phyloP scores from a whole-genome alignment of 164 flowering plant genomes.

The Sextonia rubra region DNA sequence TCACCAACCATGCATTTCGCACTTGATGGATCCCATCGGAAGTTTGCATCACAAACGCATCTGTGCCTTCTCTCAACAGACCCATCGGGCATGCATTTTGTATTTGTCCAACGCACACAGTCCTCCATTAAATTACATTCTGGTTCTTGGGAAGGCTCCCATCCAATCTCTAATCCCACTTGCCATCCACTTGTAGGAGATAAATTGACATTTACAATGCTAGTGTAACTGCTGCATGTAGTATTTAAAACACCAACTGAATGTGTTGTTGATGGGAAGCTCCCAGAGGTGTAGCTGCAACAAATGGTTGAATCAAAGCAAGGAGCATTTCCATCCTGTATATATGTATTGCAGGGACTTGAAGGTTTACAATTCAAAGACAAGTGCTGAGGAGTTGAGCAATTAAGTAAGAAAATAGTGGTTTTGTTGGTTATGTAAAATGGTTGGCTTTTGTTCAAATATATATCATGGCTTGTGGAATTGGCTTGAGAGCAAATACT shows the following conservation, averaged over 20 bases:
- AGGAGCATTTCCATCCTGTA: not conserved
- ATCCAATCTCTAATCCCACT: not conserved
- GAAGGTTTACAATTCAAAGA: not conserved
- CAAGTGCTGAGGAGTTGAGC: not conserved
- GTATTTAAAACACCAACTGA: not conserved
- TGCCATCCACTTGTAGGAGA: not conserved
- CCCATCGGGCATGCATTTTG: not conserved
- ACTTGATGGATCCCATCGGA: not conserved
- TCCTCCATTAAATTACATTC: not conserved
- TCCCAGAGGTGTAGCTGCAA: not conserved
- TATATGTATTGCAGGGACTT: not conserved
- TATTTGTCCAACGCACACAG: not conserved
- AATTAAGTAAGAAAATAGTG: not conserved
- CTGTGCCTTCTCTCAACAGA: not conserved
- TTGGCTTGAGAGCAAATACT: not conserved
- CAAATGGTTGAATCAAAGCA: not conserved
- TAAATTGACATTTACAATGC: not conserved
- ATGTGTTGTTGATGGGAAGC: not conserved
- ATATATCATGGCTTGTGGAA: not conserved
- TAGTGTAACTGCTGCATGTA: not conserved
- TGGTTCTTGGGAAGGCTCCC: not conserved
- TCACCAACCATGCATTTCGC: not conserved
- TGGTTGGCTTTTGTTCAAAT: not conserved
- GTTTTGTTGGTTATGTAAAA: not conserved
- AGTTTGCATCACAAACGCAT: constrained; percentile 2